Percentiles rank a stretch among this genome's conserved stretches.
phyloP scores from a whole-genome alignment of 2,329 filamentous ascomycete genomes.

The Fusarium nematophilum region DNA sequence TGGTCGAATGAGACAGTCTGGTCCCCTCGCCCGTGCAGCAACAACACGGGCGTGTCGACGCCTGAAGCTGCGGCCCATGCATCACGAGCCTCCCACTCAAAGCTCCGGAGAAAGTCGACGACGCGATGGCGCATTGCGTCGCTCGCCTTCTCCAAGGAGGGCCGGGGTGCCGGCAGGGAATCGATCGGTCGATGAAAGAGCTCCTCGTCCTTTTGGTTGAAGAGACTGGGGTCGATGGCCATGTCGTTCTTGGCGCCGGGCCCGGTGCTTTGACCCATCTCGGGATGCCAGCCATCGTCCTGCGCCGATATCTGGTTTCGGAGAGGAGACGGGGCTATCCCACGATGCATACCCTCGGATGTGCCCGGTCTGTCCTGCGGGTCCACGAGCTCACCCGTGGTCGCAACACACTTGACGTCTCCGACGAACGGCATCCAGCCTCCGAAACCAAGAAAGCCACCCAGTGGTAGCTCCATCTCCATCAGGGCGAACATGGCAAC shows the following conservation, averaged over 20 bases:
- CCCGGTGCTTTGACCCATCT: no score
- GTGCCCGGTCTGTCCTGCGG: no score
- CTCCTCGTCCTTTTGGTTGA: no score
- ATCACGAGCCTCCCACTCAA: background rate
- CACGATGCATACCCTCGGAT: no score
- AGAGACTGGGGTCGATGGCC: background rate
- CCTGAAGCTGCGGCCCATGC: background rate
- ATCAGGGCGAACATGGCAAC: constrained; percentile 9
- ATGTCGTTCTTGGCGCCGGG: background rate
- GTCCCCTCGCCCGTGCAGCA: constrained; percentile 4
- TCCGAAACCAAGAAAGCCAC: constrained; percentile 17
- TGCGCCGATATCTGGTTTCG: background rate
- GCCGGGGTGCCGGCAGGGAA: background rate
- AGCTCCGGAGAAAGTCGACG: background rate
- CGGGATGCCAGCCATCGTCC: background rate
- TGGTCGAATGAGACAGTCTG: background rate
- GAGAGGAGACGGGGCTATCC: background rate
- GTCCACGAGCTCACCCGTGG: background rate
- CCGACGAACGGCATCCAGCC: constrained; percentile 12
- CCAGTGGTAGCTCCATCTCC: background rate
- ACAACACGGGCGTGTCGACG: constrained; percentile 7
- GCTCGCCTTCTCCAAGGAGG: background rate
- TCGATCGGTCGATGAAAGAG: no score
- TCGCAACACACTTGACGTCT: constrained; percentile 6
- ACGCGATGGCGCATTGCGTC: background rate